A percentile compares a stretch with the other conserved stretches of the same genome.
Conservation (phyloP, 768 basidiomycete genomes). For the Lactarius sp. region DNA sequence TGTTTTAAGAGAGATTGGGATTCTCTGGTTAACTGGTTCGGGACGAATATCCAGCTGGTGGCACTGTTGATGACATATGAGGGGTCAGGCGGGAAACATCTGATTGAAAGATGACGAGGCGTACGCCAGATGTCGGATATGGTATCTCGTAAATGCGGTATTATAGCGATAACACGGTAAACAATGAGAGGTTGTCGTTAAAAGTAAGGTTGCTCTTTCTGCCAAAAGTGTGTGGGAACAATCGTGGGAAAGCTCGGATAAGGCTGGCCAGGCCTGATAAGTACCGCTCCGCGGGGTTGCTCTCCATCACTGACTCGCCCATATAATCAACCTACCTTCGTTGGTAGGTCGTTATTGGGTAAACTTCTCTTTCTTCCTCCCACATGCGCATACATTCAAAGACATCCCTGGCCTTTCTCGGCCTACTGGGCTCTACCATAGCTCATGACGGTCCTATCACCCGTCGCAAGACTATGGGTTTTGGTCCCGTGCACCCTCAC, state of each 20-base stretch:
- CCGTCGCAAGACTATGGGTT: conserved; percentile 81
- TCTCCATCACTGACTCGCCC: neutral
- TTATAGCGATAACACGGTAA: neutral
- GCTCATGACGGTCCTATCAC: conserved; percentile 29
- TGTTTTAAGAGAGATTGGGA: neutral
- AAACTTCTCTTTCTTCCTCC: neutral
- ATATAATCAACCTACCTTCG: conserved; percentile 17
- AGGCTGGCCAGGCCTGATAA: neutral
- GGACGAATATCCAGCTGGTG: neutral
- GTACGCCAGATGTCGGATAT: neutral
- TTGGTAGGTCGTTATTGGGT: conserved; percentile 12
- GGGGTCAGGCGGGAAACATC: neutral
- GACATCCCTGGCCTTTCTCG: conserved; percentile 21
- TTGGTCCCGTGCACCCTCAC: conserved; percentile 77
- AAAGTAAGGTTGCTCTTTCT: too few relatives aligned
- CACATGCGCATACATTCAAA: conserved; percentile 22
- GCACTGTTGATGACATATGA: neutral
- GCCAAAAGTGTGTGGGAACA: neutral
- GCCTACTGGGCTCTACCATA: conserved; percentile 22
- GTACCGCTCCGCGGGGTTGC: neutral
- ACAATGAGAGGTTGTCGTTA: conserved; percentile 5
- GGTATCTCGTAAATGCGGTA: neutral
- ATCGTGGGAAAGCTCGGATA: conserved; percentile 7
- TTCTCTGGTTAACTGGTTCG: neutral
- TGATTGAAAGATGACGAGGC: neutral